Base-by-base conservation (phyloP, 1,139 yeast genomes). In the Pneumocystis sp. region DNA sequence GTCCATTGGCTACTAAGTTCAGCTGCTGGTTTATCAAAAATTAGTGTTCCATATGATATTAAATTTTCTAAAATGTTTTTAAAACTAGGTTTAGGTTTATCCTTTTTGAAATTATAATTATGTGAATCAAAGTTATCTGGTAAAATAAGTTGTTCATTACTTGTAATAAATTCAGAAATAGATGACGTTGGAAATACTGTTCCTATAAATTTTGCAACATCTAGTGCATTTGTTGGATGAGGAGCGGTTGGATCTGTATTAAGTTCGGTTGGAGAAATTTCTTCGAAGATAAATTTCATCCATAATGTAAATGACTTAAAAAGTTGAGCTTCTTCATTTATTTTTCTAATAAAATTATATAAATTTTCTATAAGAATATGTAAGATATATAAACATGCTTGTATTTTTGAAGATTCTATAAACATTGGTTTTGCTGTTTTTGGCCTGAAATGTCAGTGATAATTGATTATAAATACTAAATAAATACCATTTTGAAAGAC, bases 261-360 rank as follows among this genome's bases (percentile, higher is more conserved):
- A 10, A 39, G 17, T 31, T 59, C 61, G 4, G 45, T 31, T 59
- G 44, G 61, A 10, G 44, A 42, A 21, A 64, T 21, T 21, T 68
- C 69, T 50, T 68, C 71, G 12, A 65, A 39, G 7, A 66, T 34
- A 42, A 62, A 65, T 61, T 63, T 63, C 29, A 69, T 60, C 71
- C 71, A 69, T 17, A 62, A 64, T 40, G 69, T 61, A 63, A 69
- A 69, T n/a, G 65, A 62, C 39, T 63, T 60, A 63, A 64, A 67
- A 19, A 63, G 64, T 8, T 64, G 67, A 31, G 34, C 42, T 62
- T 69, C 71, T n/a, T 50, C 61, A 39, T 64, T 66, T 15, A 67
- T 37, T 61, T 10, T 21, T 42, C 31, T 34, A 29, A 50, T 63
- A 25, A n/a, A 35, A 57, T 56, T 64, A 62, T 59, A 63, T 62